Base-by-base conservation (phyloP, 352 stramenopile species). In the Plasmopara halstedii region DNA sequence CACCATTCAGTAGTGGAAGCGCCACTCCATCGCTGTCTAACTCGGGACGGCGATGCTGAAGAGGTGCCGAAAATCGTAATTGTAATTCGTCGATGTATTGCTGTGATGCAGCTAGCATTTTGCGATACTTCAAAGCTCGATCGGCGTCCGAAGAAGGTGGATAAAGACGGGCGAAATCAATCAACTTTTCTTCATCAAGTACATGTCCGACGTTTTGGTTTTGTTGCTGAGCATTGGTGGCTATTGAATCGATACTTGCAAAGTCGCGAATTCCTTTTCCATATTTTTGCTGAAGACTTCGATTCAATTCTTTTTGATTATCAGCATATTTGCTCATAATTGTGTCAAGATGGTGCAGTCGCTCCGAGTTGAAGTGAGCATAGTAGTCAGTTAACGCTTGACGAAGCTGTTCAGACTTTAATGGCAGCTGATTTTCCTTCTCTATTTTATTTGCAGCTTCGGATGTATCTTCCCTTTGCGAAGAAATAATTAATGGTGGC, bases 91-190 rank as follows among this genome's bases (percentile, higher is more conserved):
- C 73, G 26, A 85, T 84, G 49, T 88, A 63, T 23, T 83, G 64
- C 50, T 88, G 74, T 2, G 76, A 87, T n/a, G 77, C 79, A 14
- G 87, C 76, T 10, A 93, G 56, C 56, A 93, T 87, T 46, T 83
- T 79, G 19, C 61, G 64, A 41, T 88, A 93, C 58, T 81, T 89
- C 37, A 53, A 72, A 15, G 49, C 59, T n/a, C 64, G 38, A 13
- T 59, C 46, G 8, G 67, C 60, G 10, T 62, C 52, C 1, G 50
- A 39, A 17, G 71, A 63, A 18, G 25, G 25, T 29, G 42, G 81
- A 42, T 83, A 93, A 21, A 93, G 63, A 10, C 78, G 56, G 13
- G 67, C 58, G 33, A 66, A 93, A 46, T 93, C 81, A 10, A 87
- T 50, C 8, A 93, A 56, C 4, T 54, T 40, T 35, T 91, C 74